A percentile compares a stretch with the other conserved stretches of the same genome.
These are phyloP conservation scores for Scheffersomyces stipitis DNA, from an alignment of 805 yeast species.

Conservation along the genomic window DNA sequence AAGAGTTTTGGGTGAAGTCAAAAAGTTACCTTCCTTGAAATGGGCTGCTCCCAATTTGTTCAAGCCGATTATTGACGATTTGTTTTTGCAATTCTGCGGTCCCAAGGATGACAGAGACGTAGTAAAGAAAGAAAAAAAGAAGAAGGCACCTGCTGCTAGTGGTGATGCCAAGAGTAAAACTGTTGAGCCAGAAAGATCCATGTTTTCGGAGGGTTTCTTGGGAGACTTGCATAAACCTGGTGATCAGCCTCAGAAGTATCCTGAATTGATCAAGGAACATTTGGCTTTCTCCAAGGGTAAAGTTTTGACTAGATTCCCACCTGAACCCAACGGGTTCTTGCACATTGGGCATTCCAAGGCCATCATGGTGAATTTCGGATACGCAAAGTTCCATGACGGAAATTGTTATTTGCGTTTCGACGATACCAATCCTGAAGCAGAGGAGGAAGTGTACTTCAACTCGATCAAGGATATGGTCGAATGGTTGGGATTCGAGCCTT, in stretches of 20 bases:
- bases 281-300: constrained; percentile 73
- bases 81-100: constrained; percentile 72
- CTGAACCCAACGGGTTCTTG: constrained; percentile 96
- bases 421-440: constrained; percentile 99
- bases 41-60: constrained; percentile 91
- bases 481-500: constrained; percentile 95
- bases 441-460: constrained; percentile 86
- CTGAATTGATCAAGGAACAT: constrained; percentile 82
- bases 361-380: constrained; percentile 97
- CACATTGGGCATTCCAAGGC: constrained; percentile 99
- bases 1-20: constrained; percentile 70
- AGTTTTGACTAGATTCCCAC: constrained; percentile 95
- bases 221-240: constrained; percentile 96
- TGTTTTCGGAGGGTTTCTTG: constrained; percentile 94
- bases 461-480: constrained; percentile 80
- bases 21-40: constrained; percentile 70
- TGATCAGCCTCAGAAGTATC: constrained; percentile 87
- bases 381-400: constrained; percentile 83
- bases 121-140: constrained; percentile 71
- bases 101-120: constrained; percentile 96
- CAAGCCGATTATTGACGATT: constrained; percentile 83
- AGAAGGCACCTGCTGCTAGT: constrained; percentile 32
- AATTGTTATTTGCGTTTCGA: constrained; percentile 90
- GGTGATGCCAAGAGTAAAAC: constrained; percentile 8
- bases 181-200: constrained; percentile 49